These are phyloP conservation scores for Phialophora verrucosa DNA, from an alignment of 2,329 filamentous ascomycete genomes.

Conservation along the genomic window DNA sequence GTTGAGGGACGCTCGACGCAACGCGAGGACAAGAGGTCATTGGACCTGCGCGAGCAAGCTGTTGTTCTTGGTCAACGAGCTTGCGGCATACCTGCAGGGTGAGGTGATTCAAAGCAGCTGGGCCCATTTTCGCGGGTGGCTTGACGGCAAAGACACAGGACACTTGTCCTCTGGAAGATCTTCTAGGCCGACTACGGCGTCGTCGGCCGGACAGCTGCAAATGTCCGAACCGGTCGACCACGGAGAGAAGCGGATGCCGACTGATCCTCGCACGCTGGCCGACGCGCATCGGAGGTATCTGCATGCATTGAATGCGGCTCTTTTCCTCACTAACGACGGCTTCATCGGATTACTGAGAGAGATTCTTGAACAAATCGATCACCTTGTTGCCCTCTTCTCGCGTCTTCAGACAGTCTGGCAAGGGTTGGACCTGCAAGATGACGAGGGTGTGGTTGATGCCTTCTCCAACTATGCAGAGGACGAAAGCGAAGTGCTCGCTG, in stretches of 20 bases:
- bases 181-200: conserved; percentile 49
- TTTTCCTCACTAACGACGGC: conserved; percentile 51
- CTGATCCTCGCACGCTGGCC: conserved; percentile 81
- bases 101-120: conserved; percentile 84
- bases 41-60: conserved; percentile 91
- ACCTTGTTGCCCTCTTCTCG: conserved; percentile 75
- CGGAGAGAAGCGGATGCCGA: conserved; percentile 1
- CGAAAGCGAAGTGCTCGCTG: conserved; percentile 69
- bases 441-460: conserved; percentile 79
- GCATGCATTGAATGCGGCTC: conserved; percentile 60
- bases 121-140: conserved; percentile 78
- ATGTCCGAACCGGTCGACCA: conserved; percentile 21
- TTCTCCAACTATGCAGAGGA: conserved; percentile 74
- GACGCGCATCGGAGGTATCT: conserved; percentile 81
- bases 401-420: conserved; percentile 78
- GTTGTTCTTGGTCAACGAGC: conserved; percentile 86
- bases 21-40: conserved; percentile 73
- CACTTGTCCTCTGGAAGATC: conserved; percentile 38
- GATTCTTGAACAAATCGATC: conserved; percentile 68
- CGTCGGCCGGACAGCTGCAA: conserved; percentile 25
- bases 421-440: conserved; percentile 77
- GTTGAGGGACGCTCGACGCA: conserved; percentile 66
- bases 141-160: conserved; percentile 56
- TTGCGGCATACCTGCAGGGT: conserved; percentile 85
- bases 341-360: conserved; percentile 50